Evolutionary conservation across 495 filamentous ascomycete genomes (phyloP).

Genomic region (Hypoxylon lenormandii): DNA sequence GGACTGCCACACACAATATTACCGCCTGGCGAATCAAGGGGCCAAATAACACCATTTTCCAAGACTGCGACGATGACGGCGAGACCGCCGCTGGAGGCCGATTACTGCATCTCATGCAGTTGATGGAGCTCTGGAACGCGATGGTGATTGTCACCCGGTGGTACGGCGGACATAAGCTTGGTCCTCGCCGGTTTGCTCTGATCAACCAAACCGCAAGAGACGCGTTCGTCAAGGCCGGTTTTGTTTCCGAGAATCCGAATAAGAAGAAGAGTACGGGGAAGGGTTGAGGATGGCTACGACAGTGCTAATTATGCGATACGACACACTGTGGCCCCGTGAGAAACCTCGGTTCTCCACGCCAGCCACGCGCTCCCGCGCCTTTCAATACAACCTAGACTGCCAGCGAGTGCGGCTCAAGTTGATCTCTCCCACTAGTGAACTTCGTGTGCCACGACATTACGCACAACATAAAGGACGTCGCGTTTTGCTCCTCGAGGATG

Average conservation of each 20-base stretch:
- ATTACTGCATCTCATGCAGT: conserved; percentile 86
- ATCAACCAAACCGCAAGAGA: conserved; percentile 89
- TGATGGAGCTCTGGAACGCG: conserved; percentile 92
- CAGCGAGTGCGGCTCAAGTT: background rate
- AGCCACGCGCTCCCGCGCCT: background rate
- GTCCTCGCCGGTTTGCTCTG: conserved; percentile 86
- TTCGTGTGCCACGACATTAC: background rate
- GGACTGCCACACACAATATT: conserved; percentile 92
- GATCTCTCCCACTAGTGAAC: conserved; percentile 2
- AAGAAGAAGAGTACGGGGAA: conserved; percentile 66
- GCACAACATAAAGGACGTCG: background rate
- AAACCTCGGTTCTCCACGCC: conserved; percentile 39
- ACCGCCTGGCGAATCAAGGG: conserved; percentile 70
- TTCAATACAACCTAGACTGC: conserved; percentile 1
- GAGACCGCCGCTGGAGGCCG: conserved; percentile 93
- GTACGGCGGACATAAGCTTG: conserved; percentile 91
- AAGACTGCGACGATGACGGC: conserved; percentile 96
- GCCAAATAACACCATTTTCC: conserved; percentile 68
- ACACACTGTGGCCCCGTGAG: conserved; percentile 22
- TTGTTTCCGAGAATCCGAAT: conserved; percentile 68
- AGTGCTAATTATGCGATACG: conserved; percentile 15
- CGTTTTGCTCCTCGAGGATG: background rate
- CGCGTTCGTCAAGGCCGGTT: conserved; percentile 81
- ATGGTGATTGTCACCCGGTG: conserved; percentile 95
- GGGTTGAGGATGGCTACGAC: conserved; percentile 32